Conservation (phyloP, 2,329 filamentous ascomycete genomes). For the Trichoderma citrinoviride region DNA sequence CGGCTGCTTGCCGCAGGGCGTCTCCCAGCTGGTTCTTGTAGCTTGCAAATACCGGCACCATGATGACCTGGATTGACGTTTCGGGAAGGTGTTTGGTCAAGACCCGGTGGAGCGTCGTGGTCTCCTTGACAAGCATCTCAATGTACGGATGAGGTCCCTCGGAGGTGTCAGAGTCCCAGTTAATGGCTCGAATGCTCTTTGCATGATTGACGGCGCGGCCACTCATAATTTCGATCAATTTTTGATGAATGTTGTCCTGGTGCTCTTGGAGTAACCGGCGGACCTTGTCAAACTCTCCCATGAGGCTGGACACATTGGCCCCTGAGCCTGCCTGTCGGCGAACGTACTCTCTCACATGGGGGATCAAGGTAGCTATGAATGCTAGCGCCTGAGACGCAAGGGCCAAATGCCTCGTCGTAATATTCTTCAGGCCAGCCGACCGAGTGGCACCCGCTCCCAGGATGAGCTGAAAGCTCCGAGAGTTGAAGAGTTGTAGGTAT, state of each 20-base stretch:
- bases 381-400: slow-evolving; percentile 85
- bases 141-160: slow-evolving; percentile 65
- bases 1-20: slow-evolving; percentile 62
- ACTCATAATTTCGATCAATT: slow-evolving; percentile 89
- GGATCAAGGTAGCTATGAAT: slow-evolving; percentile 83
- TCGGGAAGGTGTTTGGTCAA: slow-evolving; percentile 79
- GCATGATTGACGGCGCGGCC: slow-evolving; percentile 71
- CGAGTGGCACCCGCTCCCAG: slow-evolving; percentile 88
- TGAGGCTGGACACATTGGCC: slow-evolving; percentile 55
- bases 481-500: slow-evolving; percentile 92
- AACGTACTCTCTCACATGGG: slow-evolving; percentile 87
- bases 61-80: slow-evolving; percentile 74
- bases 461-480: slow-evolving; percentile 91
- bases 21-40: slow-evolving; percentile 77
- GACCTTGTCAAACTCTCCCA: slow-evolving; percentile 86
- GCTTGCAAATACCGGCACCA: slow-evolving; percentile 77
- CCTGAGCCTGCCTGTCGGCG: slow-evolving; percentile 66
- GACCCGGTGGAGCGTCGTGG: slow-evolving; percentile 77
- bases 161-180: slow-evolving; percentile 62
- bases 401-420: slow-evolving; percentile 91
- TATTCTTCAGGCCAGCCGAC: slow-evolving; percentile 89
- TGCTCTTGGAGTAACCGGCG: slow-evolving; percentile 83
- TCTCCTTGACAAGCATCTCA: slow-evolving; percentile 85
- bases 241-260: slow-evolving; percentile 86
- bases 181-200: slow-evolving; percentile 68